Conservation (phyloP, 345 rosid species). For the Aegle marmelos region DNA sequence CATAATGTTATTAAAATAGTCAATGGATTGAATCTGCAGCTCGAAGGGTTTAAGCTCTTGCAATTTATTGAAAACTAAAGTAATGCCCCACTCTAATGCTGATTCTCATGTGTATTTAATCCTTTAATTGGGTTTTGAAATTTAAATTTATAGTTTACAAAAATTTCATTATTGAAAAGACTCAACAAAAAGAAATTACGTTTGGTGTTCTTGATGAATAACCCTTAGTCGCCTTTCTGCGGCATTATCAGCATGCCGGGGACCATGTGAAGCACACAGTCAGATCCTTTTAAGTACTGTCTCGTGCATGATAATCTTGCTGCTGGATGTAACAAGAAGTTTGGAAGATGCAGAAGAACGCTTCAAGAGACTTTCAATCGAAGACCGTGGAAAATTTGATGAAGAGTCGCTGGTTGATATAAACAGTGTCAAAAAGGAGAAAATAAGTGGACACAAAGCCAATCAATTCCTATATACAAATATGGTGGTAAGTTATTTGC, state of each 20-base stretch:
- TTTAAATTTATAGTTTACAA: too few relatives aligned
- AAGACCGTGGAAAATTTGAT: not conserved
- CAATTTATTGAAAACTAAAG: not conserved
- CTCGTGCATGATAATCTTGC: not conserved
- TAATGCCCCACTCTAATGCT: not conserved
- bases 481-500: not conserved
- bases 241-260: not conserved
- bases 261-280: not conserved
- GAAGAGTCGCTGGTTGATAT: not conserved
- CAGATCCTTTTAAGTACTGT: not conserved
- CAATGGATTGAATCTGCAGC: not conserved
- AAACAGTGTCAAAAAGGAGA: not conserved
- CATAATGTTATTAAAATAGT: not conserved
- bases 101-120: not conserved
- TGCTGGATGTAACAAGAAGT: not conserved
- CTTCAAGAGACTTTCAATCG: not conserved
- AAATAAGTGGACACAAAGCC: not conserved
- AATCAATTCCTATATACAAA: not conserved
- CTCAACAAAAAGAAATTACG: too few relatives aligned
- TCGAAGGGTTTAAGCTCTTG: not conserved
- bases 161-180: too few relatives aligned
- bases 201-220: not conserved
- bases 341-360: not conserved
- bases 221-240: not conserved
- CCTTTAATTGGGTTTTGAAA: too few relatives aligned